These are phyloP conservation scores for Mycena venus DNA, from an alignment of 768 basidiomycete genomes.

Conservation along the genomic window DNA sequence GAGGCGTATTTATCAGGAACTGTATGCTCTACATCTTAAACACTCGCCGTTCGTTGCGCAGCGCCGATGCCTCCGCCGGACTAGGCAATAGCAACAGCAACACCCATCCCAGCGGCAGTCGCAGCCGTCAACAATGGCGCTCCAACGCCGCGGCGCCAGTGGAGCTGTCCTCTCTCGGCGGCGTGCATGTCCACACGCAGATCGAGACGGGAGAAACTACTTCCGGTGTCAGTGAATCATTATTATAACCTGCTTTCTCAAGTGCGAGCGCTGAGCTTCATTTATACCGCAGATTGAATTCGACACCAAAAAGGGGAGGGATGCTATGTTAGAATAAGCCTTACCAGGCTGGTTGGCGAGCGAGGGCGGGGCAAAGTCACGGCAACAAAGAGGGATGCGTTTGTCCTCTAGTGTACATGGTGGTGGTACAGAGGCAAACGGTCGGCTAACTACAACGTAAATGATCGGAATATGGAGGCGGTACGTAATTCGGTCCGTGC, in stretches of 20 bases:
- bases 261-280: neutral
- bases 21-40: constrained; percentile 11
- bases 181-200: neutral
- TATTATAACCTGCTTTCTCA: neutral
- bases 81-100: neutral
- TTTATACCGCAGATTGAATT: neutral
- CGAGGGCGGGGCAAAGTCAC: too few species aligned
- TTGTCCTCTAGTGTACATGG: too few species aligned
- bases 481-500: too few species aligned
- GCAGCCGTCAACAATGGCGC: neutral
- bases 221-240: neutral
- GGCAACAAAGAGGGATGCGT: too few species aligned
- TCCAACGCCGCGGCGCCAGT: neutral
- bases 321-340: too few species aligned
- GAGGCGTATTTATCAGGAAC: neutral
- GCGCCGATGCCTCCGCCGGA: neutral
- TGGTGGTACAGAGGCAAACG: too few species aligned
- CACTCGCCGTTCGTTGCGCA: neutral
- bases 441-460: too few species aligned
- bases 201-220: neutral
- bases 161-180: neutral
- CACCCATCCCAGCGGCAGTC: neutral
- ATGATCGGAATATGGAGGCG: too few species aligned
- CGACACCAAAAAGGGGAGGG: neutral
- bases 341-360: too few species aligned